Base-by-base conservation (phyloP, 441 rosid species). In the Corymbia calophylla region DNA sequence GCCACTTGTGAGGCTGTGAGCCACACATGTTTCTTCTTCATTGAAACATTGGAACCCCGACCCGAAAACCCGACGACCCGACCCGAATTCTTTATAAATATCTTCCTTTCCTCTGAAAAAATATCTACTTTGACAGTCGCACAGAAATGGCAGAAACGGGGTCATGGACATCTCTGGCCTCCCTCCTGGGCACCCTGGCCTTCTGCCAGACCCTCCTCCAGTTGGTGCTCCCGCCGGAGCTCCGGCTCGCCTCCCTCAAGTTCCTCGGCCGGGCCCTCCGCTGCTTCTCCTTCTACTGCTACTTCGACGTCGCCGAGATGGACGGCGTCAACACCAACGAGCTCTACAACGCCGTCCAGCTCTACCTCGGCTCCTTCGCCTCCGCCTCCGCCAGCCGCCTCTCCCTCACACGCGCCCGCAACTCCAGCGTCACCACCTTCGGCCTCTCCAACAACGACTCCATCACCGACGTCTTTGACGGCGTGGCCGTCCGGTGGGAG, bases 381-480 rank as follows among this genome's bases (percentile, higher is more conserved):
- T 66, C 6, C 11, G 19, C 39, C 39, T 66, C 73, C 21, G 10
- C 39, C 73, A 31, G 39, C 73, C 21, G 73, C 21, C 39, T 66
- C 73, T 66, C 73, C 73, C 87, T 84, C 87, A 84, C 39, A 35
- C 53, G 87, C n/a, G 58, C 87, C n/a, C 55, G 31, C 87, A 84
- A 84, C 87, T 84, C 87, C 87, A 84, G 87, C 87, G 87, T 54
- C 87, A 51, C 58, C 53, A 84, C 87, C 58, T 84, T 84, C 58
- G 58, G 87, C 31, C 58, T 84, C 58, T 84, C 87, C 87, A 49
- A 0, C 56, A 84, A 51, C 87, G 87, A 84, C 54, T 84, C 35
- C 58, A 84, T 84, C 58, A 18, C 31, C 32, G 87, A 51, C 19
- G 87, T 84, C 23, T 84, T 44, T 0, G 0, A 84, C 55, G 87